Evolutionary conservation across 2,329 filamentous ascomycete genomes (phyloP), one percentile per base, ranked within the genome.

Genomic region (Epichloe hybrida): DNA sequence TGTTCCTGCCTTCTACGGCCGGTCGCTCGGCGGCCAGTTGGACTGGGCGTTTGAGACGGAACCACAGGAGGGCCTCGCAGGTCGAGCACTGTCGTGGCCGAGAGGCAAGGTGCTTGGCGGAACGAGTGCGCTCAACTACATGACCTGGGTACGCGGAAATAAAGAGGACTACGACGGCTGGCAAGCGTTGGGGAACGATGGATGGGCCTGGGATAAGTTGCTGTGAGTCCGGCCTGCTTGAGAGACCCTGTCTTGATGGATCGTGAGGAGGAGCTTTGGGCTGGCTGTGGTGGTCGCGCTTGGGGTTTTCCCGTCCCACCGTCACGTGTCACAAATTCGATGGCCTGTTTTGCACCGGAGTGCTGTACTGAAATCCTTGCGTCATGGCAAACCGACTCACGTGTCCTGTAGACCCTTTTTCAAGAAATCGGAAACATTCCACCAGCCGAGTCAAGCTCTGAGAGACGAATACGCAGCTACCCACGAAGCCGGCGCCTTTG

Each of bases 51-150:
- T 72, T 54, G 58, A 64, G 53, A 71, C 71, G 4, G 56, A 57
- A 2, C 62, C 68, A 5, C 70, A 73, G 54, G 50, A 55, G 17
- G 64, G 64, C 2, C 59, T 72, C 4, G 61, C 56, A 2, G 67
- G 72, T 1, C 67, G 73, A 44, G 61, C 48, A 31, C 56, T 75
- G 21, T 56, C 65, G 9, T 73, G 67, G 66, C 65, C 68, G 0
- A 60, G 71, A 13, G 72, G 72, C 6, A 72, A 65, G 52, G 73
- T 78, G 0, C 69, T 86, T 0, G 83, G 83, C 17, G 83, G 83
- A 6, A 80, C 80, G 6, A 77, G 72, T 15, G 75, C 75, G 0
- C 69, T 83, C 46, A 81, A 82, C 55, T 77, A 75, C 54, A 76
- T 80, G 74, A 74, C 77, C 46, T 72, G 70, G 67, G 70, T 70